Base-by-base conservation (phyloP, 2,329 filamentous ascomycete genomes). In the Xylariaceae sp. region DNA sequence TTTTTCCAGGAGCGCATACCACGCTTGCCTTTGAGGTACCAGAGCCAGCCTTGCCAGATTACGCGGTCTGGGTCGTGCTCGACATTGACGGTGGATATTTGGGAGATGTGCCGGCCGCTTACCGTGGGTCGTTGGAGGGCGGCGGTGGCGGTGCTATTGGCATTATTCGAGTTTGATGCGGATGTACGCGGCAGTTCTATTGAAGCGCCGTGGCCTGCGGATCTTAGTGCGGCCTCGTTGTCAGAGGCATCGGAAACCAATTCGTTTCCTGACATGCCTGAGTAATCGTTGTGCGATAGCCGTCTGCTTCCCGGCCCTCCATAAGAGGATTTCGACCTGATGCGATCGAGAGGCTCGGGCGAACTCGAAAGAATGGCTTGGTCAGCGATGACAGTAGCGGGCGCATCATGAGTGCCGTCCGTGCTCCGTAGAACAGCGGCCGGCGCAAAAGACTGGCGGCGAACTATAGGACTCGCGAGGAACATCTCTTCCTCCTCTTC, bases 1-100 rank as follows among this genome's bases (percentile, higher is more conserved):
- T 89, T 85, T 73, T 95, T 96, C 93, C 93, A 98, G 60, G 95
- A 87, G 37, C 86, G 83, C 44, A 98, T 75, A 7, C 90, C 89
- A 19, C 85, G 77, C 59, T 89, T 91, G 50, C 84, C 87, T 58
- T 88, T 89, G 45, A 96, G 78, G 50, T 89, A 82, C 65, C 88
- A 86, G 23, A 97, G 79, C 76, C 89, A 91, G 41, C 92, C 91
- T 63, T 97, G 90, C 78, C 88, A 95, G 36, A 97, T 79, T n/a
- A 97, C 85, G 21, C 91, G 85, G 64, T 95, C 91, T 1, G 85
- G 83, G 52, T 93, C 88, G 44, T 76, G 72, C 44, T 85, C 76
- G 33, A 73, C 55, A 48, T 70, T 70, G 54, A 72, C 65, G 42
- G 74, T 80, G 56, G 83, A 85, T 41, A 77, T 66, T 58, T 88